Conservation (phyloP, 208 protist genomes). For the Angomonas desouzai region DNA sequence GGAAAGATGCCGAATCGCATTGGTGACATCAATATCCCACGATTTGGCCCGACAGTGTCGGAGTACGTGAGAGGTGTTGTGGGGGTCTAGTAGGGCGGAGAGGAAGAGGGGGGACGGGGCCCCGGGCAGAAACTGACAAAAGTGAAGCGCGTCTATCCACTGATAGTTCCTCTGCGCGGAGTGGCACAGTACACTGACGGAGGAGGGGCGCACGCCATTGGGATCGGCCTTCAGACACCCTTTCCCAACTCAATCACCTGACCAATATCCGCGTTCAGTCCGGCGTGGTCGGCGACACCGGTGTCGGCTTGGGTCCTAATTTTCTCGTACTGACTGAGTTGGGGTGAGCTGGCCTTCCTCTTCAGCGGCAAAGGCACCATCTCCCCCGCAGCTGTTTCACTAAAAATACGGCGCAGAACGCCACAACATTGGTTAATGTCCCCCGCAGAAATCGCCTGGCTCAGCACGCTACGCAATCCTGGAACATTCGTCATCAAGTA, state of each 20-base stretch:
- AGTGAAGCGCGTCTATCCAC: slow-evolving; percentile 68
- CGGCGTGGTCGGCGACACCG: background rate
- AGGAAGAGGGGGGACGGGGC: slow-evolving; percentile 70
- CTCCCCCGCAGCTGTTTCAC: slow-evolving; percentile 28
- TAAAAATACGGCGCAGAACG: slow-evolving; percentile 63
- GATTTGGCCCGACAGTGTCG: slow-evolving; percentile 24
- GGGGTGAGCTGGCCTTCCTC: too few species aligned
- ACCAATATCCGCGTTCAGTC: background rate
- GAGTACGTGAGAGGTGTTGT: slow-evolving; percentile 42
- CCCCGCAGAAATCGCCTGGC: slow-evolving; percentile 39
- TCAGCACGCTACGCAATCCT: slow-evolving; percentile 43
- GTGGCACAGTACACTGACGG: slow-evolving; percentile 72
- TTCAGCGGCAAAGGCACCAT: background rate
- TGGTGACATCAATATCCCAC: slow-evolving; percentile 63
- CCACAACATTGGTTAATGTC: slow-evolving; percentile 85
- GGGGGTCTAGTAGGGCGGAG: slow-evolving; percentile 56
- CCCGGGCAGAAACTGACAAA: slow-evolving; percentile 34
- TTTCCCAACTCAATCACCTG: slow-evolving; percentile 42
- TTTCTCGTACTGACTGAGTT: background rate
- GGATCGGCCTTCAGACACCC: slow-evolving; percentile 33
- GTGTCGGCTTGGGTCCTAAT: background rate
- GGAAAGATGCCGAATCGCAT: slow-evolving; percentile 60
- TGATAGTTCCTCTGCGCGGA: slow-evolving; percentile 65
- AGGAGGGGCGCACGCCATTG: slow-evolving; percentile 48
- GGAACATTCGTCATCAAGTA: slow-evolving; percentile 15